Base-by-base conservation (phyloP, 345 rosid genomes). In the Dipteronia sinensis region DNA sequence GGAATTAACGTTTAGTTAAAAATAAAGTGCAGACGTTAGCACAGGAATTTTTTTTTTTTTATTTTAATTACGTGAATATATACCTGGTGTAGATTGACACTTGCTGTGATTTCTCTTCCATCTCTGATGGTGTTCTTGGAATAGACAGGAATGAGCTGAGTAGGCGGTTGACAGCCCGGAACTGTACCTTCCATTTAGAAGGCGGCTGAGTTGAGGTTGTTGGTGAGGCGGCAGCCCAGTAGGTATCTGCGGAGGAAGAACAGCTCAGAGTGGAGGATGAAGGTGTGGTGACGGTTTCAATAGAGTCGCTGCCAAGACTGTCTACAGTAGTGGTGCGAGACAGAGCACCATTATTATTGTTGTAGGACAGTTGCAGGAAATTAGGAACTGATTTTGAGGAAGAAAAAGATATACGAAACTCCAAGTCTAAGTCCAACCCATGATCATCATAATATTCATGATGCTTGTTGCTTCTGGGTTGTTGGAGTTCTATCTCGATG, bases 401-500 rank as follows among this genome's bases (percentile, higher is more conserved):
- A 2, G 89, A 81, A 49, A 87, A 81, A 1, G 86, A 87, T 56
- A 81, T 69, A 7, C 85, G 85, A 8, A 81, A 76, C 79, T 34
- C 38, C 38, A 34, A 4, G 46, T 42, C 46, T 81, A 34, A 34
- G 38, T 34, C 81, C 80, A 76, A 27, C 6, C 72, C 59, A 49
- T 59, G 76, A 10, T 47, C 75, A 29, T 3, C 44, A 17, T 10
- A 44, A 5, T 22, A 19, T 1, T 83, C 61, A 34, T 34, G 38
- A 34, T 0, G 6, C 5, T 13, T n/a, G 23, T 6, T 1, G 20
- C 31, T 19, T 34, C 38, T 34, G 66, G 78, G 46, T 4, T 75
- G 80, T 19, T 73, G 81, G 47, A 86, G 73, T 56, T 74, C 81
- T 16, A 86, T 86, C 76, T 86, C 89, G 25, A 86, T 84, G 79